Evolutionary conservation across 768 basidiomycete species (phyloP), one percentile per base, ranked within the genome.

Genomic region (Phanerochaete sordida): DNA sequence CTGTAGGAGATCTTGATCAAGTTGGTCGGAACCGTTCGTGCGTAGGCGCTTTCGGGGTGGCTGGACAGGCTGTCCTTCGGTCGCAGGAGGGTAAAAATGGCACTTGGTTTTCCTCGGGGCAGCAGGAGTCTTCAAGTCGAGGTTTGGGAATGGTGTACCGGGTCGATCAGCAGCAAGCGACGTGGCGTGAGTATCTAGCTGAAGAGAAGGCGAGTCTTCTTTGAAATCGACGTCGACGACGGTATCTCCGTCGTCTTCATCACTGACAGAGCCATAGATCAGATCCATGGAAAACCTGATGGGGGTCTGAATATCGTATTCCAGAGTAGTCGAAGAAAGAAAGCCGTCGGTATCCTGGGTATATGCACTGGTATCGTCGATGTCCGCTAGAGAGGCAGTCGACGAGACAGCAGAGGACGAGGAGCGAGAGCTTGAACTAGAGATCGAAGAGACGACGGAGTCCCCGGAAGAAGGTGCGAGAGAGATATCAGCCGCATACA

Each of bases 401-500:
- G 21, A 37, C 7, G 37, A 54, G 7, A 24, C 31, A 24, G 50
- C 39, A 19, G 30, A 54, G 2, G 51, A 54, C 16, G 45, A n/a
- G 12, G 37, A n/a, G 44, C 37, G 30, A 31, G 58, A 45, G 15
- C 39, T n/a, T n/a, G n/a, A n/a, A n/a, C n/a, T 26, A 39, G 52
- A 53, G 21, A 48, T 16, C 4, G 51, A 19, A 44, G 56, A 52
- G 27, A 15, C 23, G 19, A 23, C 7, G 16, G 52, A 45, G 21
- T 28, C 21, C n/a, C 24, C 24, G 30, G n/a, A 23, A 19, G 39
- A 51, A 12, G 30, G 27, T 15, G 9, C 51, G 7, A 45, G 24
- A 21, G 57, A 62, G 43, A 58, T 44, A 43, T 61, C 60, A 30
- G 56, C 56, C n/a, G 60, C 55, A 52, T 56, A 52, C 16, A 56